Evolutionary conservation across 768 basidiomycete species (phyloP), one percentile per base, ranked within the genome.

Genomic region (Kwoniella bestiolae): DNA sequence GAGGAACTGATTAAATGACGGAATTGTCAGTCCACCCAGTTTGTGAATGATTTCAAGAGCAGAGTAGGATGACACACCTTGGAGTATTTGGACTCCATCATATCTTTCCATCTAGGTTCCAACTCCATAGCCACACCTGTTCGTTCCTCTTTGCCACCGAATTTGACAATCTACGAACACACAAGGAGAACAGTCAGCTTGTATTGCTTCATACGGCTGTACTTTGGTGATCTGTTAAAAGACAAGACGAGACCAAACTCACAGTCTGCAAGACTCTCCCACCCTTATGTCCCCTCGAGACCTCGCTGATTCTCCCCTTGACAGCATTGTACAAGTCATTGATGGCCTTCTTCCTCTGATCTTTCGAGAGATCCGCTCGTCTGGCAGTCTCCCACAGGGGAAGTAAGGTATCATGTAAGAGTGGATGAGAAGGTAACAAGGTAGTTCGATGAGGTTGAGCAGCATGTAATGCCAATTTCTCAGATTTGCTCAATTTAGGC

Each of bases 201-300:
- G n/a, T n/a, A n/a, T n/a, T n/a, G n/a, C n/a, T n/a, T n/a, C n/a
- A n/a, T n/a, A n/a, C n/a, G n/a, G n/a, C n/a, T n/a, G n/a, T n/a
- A n/a, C n/a, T n/a, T n/a, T n/a, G n/a, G n/a, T n/a, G n/a, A n/a
- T n/a, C n/a, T n/a, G n/a, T n/a, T n/a, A n/a, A n/a, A n/a, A n/a
- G n/a, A n/a, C n/a, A n/a, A n/a, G n/a, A 41, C 68, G 58, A 53
- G 50, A 59, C 28, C 26, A 29, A 66, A 92, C 92, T 69, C 89
- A 86, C 80, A 38, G 78, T 80, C 62, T 82, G 81, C 60, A 82
- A 57, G n/a, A 82, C 77, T 56, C 81, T 66, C 74, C 91, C 92
- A 7, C 92, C 92, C 79, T 95, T 92, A 74, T 95, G 94, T 80
- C 94, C 95, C 77, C 91, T 86, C 1, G 91, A 89, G 38, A 95